phyloP scores from a whole-genome alignment of 1,284 basidiomycete species.

The Sporisorium exsertum region DNA sequence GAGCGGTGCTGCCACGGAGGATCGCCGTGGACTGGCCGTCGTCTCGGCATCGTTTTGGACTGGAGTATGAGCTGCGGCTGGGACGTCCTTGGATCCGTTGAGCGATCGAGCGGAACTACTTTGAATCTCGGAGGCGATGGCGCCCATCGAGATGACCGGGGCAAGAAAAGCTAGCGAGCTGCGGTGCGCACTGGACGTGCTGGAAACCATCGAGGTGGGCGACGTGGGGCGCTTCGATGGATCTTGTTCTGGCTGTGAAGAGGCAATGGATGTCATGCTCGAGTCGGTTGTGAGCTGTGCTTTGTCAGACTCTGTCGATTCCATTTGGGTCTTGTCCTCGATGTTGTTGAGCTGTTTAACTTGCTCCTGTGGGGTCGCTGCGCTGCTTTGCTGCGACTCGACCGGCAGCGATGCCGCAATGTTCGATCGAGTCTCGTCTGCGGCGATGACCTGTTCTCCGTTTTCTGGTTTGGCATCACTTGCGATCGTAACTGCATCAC shows the following conservation, averaged over 20 bases:
- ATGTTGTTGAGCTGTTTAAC: neutral
- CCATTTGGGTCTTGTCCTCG: neutral
- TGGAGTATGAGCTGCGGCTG: neutral
- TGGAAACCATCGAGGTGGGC: constrained; percentile 37
- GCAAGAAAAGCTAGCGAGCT: constrained; percentile 46
- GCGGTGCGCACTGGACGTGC: constrained; percentile 29
- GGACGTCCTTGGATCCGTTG: neutral
- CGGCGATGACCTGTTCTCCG: neutral
- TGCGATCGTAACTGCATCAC: neutral
- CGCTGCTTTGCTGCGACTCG: neutral
- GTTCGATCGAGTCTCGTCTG: neutral
- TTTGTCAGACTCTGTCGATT: neutral
- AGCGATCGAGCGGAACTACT: neutral
- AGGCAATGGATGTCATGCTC: neutral
- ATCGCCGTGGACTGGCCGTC: neutral
- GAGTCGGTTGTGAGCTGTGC: constrained; percentile 8
- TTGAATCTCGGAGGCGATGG: constrained; percentile 25
- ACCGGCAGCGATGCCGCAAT: neutral
- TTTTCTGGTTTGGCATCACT: neutral
- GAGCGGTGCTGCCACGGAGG: neutral
- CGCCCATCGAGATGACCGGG: constrained; percentile 48
- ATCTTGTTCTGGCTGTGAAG: neutral
- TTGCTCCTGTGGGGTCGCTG: neutral
- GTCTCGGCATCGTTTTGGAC: neutral
- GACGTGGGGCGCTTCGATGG: constrained; percentile 12